Evolutionary conservation across 2,329 filamentous ascomycete genomes (phyloP).

Genomic region (Cladophialophora immunda): DNA sequence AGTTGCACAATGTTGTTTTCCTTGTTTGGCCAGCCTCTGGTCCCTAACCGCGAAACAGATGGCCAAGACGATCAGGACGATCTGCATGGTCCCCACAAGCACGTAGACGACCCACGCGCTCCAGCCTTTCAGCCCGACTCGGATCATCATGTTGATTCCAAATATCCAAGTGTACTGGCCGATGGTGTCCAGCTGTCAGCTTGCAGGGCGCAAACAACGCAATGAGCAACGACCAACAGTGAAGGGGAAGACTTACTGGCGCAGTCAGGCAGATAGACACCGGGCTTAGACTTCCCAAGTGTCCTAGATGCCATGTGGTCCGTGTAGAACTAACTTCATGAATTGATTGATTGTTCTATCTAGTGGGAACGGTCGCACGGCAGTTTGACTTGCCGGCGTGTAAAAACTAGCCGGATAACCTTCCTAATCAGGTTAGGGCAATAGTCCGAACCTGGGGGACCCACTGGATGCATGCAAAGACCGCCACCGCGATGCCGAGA

Average conservation of each 20-base stretch:
- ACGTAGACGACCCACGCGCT: slow-evolving; percentile 31
- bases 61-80: slow-evolving; percentile 23
- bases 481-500: slow-evolving; percentile 27
- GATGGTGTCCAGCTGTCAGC: slow-evolving; percentile 1
- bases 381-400: too few relatives aligned
- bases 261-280: slow-evolving; percentile 24
- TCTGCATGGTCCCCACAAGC: slow-evolving; percentile 29
- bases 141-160: slow-evolving; percentile 29
- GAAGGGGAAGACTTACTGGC: slow-evolving; percentile 11
- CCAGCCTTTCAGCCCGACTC: slow-evolving; percentile 21
- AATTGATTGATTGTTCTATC: too few relatives aligned
- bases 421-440: too few relatives aligned
- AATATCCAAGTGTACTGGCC: slow-evolving; percentile 32
- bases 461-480: slow-evolving; percentile 30
- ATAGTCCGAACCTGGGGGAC: slow-evolving; percentile 27
- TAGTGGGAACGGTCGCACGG: too few relatives aligned
- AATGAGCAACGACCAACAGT: background rate
- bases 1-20: slow-evolving; percentile 24
- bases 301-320: slow-evolving; percentile 29
- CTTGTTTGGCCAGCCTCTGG: slow-evolving; percentile 23
- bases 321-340: too few relatives aligned
- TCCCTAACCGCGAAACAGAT: slow-evolving; percentile 28
- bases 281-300: slow-evolving; percentile 28
- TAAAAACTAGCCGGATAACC: too few relatives aligned
- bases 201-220: background rate